Evolutionary conservation across 1,284 basidiomycete species (phyloP).

Genomic region (Ustilago xerochloae): DNA sequence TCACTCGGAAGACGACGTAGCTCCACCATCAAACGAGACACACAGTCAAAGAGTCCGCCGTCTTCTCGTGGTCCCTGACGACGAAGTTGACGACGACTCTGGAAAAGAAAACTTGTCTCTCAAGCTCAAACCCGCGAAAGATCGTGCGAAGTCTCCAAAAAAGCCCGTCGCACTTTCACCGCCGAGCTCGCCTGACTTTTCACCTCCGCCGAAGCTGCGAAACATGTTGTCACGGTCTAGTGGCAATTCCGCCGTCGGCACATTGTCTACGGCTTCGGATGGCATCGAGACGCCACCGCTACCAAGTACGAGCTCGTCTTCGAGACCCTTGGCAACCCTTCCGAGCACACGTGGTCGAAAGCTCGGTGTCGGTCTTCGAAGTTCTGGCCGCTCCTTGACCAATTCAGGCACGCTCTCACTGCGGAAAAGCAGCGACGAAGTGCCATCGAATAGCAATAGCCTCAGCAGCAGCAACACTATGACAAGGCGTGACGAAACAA

Average conservation of each 20-base stretch:
- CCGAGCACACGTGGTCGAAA: constrained; percentile 14
- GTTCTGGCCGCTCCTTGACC: constrained; percentile 17
- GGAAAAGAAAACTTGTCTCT: constrained; percentile 30
- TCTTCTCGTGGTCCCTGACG: constrained; percentile 1
- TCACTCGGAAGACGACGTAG: constrained; percentile 6
- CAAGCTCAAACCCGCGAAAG: constrained; percentile 5
- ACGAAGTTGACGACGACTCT: constrained; percentile 11
- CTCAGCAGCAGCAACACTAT: background rate
- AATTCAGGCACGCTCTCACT: constrained; percentile 17
- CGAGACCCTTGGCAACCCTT: constrained; percentile 11
- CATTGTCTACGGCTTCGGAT: constrained; percentile 2
- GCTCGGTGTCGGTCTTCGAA: constrained; percentile 22
- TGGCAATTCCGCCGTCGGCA: background rate
- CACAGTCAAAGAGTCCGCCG: constrained; percentile 32
- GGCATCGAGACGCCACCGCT: constrained; percentile 8
- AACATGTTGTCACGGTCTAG: background rate
- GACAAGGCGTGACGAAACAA: background rate
- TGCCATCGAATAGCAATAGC: background rate
- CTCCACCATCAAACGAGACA: constrained; percentile 15
- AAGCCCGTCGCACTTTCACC: constrained; percentile 4
- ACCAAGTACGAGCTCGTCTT: constrained; percentile 18
- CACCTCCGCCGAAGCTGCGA: constrained; percentile 8
- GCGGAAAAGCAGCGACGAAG: constrained; percentile 20
- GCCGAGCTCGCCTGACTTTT: constrained; percentile 14
- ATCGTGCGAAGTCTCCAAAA: background rate